These are phyloP conservation scores for Populus alba DNA, from an alignment of 345 rosid species.

Conservation along the genomic window DNA sequence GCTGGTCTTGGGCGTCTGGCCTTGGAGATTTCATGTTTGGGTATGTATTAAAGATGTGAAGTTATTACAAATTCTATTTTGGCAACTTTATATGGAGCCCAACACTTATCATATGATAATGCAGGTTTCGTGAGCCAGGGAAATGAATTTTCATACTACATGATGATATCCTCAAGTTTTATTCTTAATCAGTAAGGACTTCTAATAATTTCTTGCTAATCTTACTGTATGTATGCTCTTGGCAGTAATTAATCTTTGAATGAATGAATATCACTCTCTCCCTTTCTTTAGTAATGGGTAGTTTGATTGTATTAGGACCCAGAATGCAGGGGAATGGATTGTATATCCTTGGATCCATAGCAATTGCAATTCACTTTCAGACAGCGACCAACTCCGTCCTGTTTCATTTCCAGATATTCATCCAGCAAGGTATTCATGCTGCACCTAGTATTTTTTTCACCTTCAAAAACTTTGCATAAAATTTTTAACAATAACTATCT, in stretches of 20 bases:
- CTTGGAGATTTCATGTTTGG: constrained; percentile 89
- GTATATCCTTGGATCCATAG: constrained; percentile 96
- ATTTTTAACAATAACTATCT: not conserved
- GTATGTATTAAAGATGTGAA: constrained; percentile 38
- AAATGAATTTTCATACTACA: constrained; percentile 97
- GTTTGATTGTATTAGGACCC: constrained; percentile 40
- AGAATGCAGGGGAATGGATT: constrained; percentile 73
- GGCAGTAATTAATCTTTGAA: not conserved
- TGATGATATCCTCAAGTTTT: constrained; percentile 99
- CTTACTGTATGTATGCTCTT: not conserved
- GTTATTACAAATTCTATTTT: not conserved
- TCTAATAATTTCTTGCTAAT: not conserved
- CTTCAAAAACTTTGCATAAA: not conserved
- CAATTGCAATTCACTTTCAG: constrained; percentile 92
- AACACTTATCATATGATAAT: constrained; percentile 18
- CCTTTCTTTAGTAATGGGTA: not conserved
- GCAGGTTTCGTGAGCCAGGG: constrained; percentile 98
- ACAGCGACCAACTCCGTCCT: constrained; percentile 83
- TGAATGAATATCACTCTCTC: not conserved
- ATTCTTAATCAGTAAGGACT: constrained; percentile 82
- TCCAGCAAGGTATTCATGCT: constrained; percentile 77
- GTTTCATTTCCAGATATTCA: constrained; percentile 79
- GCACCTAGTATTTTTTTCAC: not conserved
- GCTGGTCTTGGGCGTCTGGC: constrained; percentile 99
- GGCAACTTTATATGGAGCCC: not conserved